Evolutionary conservation across 176 grass and related monocot genomes (phyloP).

Genomic region (Oropetium thomaeum): DNA sequence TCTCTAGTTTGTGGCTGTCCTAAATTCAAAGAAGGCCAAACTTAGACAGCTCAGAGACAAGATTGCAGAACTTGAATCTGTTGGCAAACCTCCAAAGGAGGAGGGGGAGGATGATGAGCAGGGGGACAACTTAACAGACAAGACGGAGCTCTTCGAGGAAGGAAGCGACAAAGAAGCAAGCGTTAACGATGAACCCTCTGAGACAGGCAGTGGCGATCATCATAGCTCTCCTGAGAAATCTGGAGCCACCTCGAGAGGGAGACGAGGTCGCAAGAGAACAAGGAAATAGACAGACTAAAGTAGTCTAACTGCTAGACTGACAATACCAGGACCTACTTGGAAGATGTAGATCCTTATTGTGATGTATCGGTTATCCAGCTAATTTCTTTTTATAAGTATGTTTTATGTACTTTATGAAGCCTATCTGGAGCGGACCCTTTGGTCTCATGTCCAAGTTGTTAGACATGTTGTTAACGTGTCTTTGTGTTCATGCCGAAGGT

Average conservation of each 20-base stretch:
- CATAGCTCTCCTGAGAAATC: constrained; percentile 45
- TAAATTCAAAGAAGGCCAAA: constrained; percentile 93
- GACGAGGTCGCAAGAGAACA: constrained; percentile 35
- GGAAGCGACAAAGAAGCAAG: constrained; percentile 45
- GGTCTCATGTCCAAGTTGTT: background rate
- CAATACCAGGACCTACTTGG: background rate
- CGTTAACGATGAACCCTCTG: constrained; percentile 43
- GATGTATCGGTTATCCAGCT: background rate
- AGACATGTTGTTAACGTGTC: constrained; percentile 39
- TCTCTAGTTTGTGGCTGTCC: constrained; percentile 71
- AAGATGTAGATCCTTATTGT: background rate
- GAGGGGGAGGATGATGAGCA: constrained; percentile 33
- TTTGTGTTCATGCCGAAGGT: no score
- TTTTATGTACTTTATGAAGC: constrained; percentile 14
- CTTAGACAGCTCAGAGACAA: constrained; percentile 68
- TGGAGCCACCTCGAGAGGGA: constrained; percentile 9
- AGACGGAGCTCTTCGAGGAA: constrained; percentile 52
- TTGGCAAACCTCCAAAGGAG: constrained; percentile 45
- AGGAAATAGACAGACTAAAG: background rate
- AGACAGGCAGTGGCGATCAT: constrained; percentile 29
- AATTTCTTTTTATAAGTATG: background rate
- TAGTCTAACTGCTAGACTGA: constrained; percentile 12
- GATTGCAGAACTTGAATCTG: constrained; percentile 48
- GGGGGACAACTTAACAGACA: constrained; percentile 52
- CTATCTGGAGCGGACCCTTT: background rate